Conservation (phyloP, 176 grass and related monocot species). For the Cenchrus americanus region DNA sequence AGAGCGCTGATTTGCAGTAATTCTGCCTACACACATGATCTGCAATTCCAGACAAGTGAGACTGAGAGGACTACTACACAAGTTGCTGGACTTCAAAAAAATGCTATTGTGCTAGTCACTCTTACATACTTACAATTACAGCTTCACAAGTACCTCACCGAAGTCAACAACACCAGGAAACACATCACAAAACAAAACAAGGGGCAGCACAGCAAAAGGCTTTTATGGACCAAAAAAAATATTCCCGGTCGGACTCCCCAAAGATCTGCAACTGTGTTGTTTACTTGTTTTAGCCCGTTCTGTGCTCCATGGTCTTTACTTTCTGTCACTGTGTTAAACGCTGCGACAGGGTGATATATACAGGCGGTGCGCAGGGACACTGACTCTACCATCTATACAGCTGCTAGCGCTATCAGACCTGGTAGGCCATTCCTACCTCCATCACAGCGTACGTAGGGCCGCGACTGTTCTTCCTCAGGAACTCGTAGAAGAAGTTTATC, state of each 20-base stretch:
- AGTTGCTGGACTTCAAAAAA: slow-evolving; percentile 34
- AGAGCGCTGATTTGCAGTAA: background rate
- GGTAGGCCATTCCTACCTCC: slow-evolving; percentile 97
- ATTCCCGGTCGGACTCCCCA: background rate
- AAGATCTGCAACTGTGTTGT: slow-evolving; percentile 28
- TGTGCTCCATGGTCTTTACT: slow-evolving; percentile 42
- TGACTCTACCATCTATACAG: slow-evolving; percentile 43
- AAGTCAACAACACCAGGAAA: background rate
- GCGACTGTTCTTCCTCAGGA: slow-evolving; percentile 86
- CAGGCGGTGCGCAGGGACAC: slow-evolving; percentile 25
- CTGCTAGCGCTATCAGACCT: slow-evolving; percentile 59
- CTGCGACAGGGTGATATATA: slow-evolving; percentile 34
- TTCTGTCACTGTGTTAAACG: slow-evolving; percentile 18
- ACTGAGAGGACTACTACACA: background rate
- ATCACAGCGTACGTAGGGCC: slow-evolving; percentile 74
- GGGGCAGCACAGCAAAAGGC: slow-evolving; percentile 38
- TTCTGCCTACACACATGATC: background rate
- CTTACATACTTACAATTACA: slow-evolving; percentile 33
- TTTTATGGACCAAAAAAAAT: slow-evolving; percentile 53
- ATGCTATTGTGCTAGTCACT: slow-evolving; percentile 33
- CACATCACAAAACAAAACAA: slow-evolving; percentile 12
- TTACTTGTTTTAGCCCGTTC: slow-evolving; percentile 15
- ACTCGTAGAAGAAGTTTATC: slow-evolving; percentile 80
- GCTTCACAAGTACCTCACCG: slow-evolving; percentile 6
- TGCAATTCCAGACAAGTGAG: background rate